Conservation (phyloP, 192 early-diverging fungal species). For the Coemansia pectinata region DNA sequence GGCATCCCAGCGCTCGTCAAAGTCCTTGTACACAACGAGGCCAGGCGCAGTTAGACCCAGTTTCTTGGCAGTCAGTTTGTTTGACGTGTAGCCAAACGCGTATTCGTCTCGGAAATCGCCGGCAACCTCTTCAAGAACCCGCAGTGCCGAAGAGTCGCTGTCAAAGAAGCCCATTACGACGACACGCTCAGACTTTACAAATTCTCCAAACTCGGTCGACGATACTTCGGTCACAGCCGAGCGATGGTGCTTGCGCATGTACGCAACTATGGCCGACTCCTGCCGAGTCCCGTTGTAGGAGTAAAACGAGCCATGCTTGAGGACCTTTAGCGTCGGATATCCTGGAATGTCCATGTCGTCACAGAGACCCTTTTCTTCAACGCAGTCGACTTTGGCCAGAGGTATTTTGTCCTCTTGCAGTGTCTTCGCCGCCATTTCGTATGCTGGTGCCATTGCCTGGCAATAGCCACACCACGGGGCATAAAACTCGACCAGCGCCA, state of each 20-base stretch:
- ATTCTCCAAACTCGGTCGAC: slow-evolving; percentile 62
- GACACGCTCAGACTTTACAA: slow-evolving; percentile 74
- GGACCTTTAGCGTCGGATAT: slow-evolving; percentile 92
- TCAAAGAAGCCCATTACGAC: slow-evolving; percentile 83
- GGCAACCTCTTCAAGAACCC: slow-evolving; percentile 66
- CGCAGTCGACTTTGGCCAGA: slow-evolving; percentile 97
- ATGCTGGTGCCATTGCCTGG: slow-evolving; percentile 89
- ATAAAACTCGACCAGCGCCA: slow-evolving; percentile 93
- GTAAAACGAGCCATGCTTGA: slow-evolving; percentile 62
- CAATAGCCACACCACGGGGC: slow-evolving; percentile 98
- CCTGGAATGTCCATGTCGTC: slow-evolving; percentile 74
- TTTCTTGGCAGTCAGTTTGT: slow-evolving; percentile 57
- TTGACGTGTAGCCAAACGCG: slow-evolving; percentile 76
- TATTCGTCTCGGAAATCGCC: slow-evolving; percentile 80
- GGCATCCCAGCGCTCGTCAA: slow-evolving; percentile 73
- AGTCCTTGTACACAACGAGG: slow-evolving; percentile 82
- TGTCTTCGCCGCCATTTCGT: slow-evolving; percentile 82
- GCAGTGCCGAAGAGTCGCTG: slow-evolving; percentile 57
- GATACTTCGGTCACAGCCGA: slow-evolving; percentile 74
- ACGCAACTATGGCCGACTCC: slow-evolving; percentile 79
- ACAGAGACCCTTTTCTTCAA: slow-evolving; percentile 78
- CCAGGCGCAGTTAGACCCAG: slow-evolving; percentile 61
- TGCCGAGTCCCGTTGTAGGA: slow-evolving; percentile 88
- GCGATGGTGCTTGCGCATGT: slow-evolving; percentile 88
- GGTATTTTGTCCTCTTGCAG: slow-evolving; percentile 73